These are phyloP conservation scores for Holtermanniella nyarrowii DNA, from an alignment of 768 basidiomycete genomes.

Conservation along the genomic window DNA sequence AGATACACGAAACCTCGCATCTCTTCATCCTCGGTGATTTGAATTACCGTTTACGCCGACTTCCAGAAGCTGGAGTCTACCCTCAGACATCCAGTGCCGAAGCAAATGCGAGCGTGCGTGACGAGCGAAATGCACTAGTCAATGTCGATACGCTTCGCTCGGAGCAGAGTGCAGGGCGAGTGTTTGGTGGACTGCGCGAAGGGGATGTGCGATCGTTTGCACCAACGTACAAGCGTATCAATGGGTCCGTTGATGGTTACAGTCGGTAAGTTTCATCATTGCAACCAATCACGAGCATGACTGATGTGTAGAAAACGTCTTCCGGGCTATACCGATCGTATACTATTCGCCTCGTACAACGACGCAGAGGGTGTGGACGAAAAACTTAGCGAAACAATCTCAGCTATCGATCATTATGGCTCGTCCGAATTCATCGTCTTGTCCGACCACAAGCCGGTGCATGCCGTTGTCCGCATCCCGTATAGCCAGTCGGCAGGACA, in stretches of 20 bases:
- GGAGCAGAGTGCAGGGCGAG: conserved; percentile 55
- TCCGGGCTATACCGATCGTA: conserved; percentile 88
- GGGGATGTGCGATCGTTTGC: conserved; percentile 84
- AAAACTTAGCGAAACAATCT: conserved; percentile 42
- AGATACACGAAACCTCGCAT: conserved; percentile 72
- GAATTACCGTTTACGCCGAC: conserved; percentile 61
- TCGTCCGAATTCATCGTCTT: conserved; percentile 51
- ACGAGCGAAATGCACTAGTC: conserved; percentile 28
- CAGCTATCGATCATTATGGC: conserved; percentile 40
- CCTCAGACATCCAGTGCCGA: conserved; percentile 10
- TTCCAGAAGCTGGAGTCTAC: conserved; percentile 15
- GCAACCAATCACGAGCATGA: conserved; percentile 1
- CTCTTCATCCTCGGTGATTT: conserved; percentile 89
- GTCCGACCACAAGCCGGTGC: conserved; percentile 92
- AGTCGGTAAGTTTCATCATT: conserved; percentile 45
- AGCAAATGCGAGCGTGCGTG: conserved; percentile 17
- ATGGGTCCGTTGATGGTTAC: conserved; percentile 75
- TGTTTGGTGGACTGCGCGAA: conserved; percentile 66
- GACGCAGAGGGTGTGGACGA: conserved; percentile 44
- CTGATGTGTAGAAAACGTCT: conserved; percentile 48
- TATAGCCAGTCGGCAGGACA: no score
- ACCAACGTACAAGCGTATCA: conserved; percentile 76
- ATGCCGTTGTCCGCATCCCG: conserved; percentile 57
- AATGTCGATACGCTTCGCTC: conserved; percentile 29
- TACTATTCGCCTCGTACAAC: conserved; percentile 68